Conservation (phyloP, 1,139 yeast species). For the Suhomyces coccinellae region DNA sequence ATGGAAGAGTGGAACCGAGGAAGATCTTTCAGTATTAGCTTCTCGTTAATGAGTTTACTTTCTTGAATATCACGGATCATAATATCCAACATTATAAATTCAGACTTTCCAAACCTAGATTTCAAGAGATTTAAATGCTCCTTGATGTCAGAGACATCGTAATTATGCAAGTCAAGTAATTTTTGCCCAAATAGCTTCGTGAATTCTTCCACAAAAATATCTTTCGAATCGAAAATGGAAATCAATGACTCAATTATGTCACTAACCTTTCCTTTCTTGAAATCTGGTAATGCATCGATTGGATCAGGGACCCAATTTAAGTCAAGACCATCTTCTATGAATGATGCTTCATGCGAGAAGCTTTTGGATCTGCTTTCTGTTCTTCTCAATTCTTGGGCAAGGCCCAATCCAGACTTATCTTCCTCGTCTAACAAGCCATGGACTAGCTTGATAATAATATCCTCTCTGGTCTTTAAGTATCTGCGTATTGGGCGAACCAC, state of each 20-base stretch:
- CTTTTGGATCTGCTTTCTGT: not conserved
- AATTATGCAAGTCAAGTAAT: slow-evolving; percentile 50
- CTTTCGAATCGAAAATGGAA: slow-evolving; percentile 77
- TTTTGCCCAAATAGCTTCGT: slow-evolving; percentile 63
- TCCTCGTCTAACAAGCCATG: slow-evolving; percentile 62
- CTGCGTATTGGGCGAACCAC: slow-evolving; percentile 73
- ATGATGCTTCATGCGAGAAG: slow-evolving; percentile 6
- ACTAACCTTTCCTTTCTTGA: slow-evolving; percentile 59
- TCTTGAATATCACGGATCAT: slow-evolving; percentile 79
- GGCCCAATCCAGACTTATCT: slow-evolving; percentile 41
- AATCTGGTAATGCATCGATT: slow-evolving; percentile 87
- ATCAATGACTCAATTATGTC: slow-evolving; percentile 74
- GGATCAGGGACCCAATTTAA: slow-evolving; percentile 88
- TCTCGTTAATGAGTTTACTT: slow-evolving; percentile 43
- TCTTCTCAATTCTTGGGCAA: slow-evolving; percentile 53
- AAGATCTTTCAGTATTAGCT: slow-evolving; percentile 18
- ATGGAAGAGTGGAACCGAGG: slow-evolving; percentile 30
- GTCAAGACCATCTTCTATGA: slow-evolving; percentile 42
- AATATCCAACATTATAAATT: slow-evolving; percentile 71
- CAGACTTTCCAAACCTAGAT: slow-evolving; percentile 63
- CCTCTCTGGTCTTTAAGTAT: slow-evolving; percentile 67
- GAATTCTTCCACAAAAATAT: slow-evolving; percentile 71
- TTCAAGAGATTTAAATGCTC: slow-evolving; percentile 56
- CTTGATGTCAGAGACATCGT: slow-evolving; percentile 43
- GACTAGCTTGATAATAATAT: slow-evolving; percentile 69